Evolutionary conservation across 2,329 filamentous ascomycete genomes (phyloP).

Genomic region (Magnaporthiopsis rhizophila): DNA sequence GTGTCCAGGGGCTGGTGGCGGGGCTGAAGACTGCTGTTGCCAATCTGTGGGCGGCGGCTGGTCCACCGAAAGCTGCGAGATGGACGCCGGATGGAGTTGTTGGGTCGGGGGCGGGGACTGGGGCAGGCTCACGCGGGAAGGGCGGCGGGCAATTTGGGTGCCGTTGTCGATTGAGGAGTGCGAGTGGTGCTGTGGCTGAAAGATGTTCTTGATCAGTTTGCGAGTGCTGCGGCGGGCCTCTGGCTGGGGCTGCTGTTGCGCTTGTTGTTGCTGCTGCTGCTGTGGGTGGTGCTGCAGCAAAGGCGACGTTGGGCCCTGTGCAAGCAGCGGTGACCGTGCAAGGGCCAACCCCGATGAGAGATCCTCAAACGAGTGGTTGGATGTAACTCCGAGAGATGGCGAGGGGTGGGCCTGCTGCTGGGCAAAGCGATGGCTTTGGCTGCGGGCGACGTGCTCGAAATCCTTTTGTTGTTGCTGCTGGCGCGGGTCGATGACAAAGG

Average conservation of each 20-base stretch:
- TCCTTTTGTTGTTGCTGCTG: constrained; percentile 26
- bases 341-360: constrained; percentile 23
- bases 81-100: constrained; percentile 28
- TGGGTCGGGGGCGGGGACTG: constrained; percentile 37
- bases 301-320: constrained; percentile 18
- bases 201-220: constrained; percentile 47
- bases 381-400: constrained; percentile 26
- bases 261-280: constrained; percentile 9
- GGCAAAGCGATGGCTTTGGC: constrained; percentile 36
- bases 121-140: neutral
- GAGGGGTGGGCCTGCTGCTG: constrained; percentile 22
- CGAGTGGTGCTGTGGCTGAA: constrained; percentile 32
- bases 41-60: constrained; percentile 25
- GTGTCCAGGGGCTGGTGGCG: neutral
- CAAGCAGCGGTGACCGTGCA: constrained; percentile 17
- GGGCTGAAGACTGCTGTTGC: constrained; percentile 19
- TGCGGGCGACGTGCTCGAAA: constrained; percentile 43
- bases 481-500: constrained; percentile 22
- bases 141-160: constrained; percentile 20
- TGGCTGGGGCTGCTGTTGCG: constrained; percentile 18
- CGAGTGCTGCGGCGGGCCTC: constrained; percentile 42
- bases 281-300: constrained; percentile 13
- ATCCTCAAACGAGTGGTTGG: constrained; percentile 32
- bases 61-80: constrained; percentile 30
- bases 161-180: constrained; percentile 33